A percentile compares a stretch with the other conserved stretches of the same genome.
These are phyloP conservation scores for Talaromyces pinophilus DNA, from an alignment of 2,329 filamentous ascomycete species.

Conservation along the genomic window DNA sequence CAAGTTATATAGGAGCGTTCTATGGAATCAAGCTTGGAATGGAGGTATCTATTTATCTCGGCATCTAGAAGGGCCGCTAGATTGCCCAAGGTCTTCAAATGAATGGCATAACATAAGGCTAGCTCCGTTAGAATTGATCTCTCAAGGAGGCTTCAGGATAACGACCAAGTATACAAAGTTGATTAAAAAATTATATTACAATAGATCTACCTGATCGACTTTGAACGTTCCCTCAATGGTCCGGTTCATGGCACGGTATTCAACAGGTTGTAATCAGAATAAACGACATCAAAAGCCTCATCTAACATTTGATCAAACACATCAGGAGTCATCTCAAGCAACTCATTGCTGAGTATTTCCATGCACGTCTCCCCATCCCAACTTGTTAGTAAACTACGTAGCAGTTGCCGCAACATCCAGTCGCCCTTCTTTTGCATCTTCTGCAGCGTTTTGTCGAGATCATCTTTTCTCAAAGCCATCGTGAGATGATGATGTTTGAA, in stretches of 20 bases:
- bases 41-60: background rate
- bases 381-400: background rate
- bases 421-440: slow-evolving; percentile 13
- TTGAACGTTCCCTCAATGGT: background rate
- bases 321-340: slow-evolving; percentile 1
- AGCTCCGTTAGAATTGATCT: background rate
- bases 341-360: slow-evolving; percentile 17
- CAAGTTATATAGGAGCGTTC: too few relatives aligned
- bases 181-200: background rate
- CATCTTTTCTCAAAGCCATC: slow-evolving; percentile 14
- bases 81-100: background rate
- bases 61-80: background rate
- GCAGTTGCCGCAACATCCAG: background rate
- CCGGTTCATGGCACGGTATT: background rate
- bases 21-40: too few relatives aligned
- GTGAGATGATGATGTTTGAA: slow-evolving; percentile 18
- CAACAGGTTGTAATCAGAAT: slow-evolving; percentile 4
- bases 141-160: background rate
- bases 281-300: slow-evolving; percentile 12
- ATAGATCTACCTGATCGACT: background rate
- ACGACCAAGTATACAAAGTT: background rate
- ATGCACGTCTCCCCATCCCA: slow-evolving; percentile 18
- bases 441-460: slow-evolving; percentile 13
- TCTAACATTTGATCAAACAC: slow-evolving; percentile 8
- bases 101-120: background rate